Base-by-base conservation (phyloP, 2,329 filamentous ascomycete genomes). In the Ophioceras dolichostomum region DNA sequence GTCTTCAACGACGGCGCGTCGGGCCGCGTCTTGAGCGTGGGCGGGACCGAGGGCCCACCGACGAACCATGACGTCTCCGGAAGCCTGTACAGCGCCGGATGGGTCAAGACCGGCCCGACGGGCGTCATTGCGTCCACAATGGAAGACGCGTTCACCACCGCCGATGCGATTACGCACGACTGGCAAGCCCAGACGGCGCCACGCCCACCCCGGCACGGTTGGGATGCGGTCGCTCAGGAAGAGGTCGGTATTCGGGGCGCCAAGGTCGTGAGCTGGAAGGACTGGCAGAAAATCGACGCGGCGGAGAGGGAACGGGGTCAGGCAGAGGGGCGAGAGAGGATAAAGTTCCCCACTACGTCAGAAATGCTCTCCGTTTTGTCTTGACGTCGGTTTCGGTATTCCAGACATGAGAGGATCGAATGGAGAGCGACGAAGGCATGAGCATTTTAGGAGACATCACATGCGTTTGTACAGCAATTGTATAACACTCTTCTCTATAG, bases 81-180 rank as follows among this genome's bases (percentile, higher is more conserved):
- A 0, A 86, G 89, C 0, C 58, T 94, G 20, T 98, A 98, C 60
- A 94, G 87, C 46, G 83, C 89, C 13, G 91, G 91, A 0, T 98
- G 91, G 91, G 87, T 95, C 9, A 96, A 96, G 62, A 75, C 82
- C 26, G 91, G 91, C 0, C 89, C 91, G 0, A 95, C 87, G 0
- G 91, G 91, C 3, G 88, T 96, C 4, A 98, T 98, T 55, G 89
- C 89, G 1, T 87, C 81, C 21, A 98, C 91, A 0, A 94, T 98
- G 86, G 76, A 82, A 41, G 91, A 98, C 55, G 89, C 91, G 0
- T 98, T 96, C 50, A 71, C 74, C 8, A 94, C 87, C 1, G 91
- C 79, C 1, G 88, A 95, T 53, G 76, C 81, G 3, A 83, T 98
- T 43, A 73, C 73, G 1, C 62, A 72, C n/a, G 91, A 98, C 52